Conservation (phyloP, 345 rosid genomes). For the Rhizophora mangle region DNA sequence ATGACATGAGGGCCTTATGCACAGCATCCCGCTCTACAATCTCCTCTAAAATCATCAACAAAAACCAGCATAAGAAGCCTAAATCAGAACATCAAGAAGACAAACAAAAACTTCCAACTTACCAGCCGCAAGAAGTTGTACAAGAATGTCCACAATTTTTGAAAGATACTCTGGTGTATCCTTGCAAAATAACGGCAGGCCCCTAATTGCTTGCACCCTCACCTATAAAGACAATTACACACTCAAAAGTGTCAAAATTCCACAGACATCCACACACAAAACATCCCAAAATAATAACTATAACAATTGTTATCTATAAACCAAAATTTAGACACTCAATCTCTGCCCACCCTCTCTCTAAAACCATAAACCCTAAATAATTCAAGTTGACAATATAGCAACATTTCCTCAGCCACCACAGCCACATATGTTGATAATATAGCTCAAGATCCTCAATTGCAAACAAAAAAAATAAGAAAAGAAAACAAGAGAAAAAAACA, state of each 20-base stretch:
- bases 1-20: slow-evolving; percentile 91
- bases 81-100: not conserved
- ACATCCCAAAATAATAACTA: not conserved
- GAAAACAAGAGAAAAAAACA: no score
- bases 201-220: slow-evolving; percentile 97
- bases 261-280: not conserved
- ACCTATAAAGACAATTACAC: slow-evolving; percentile 39
- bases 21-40: slow-evolving; percentile 96
- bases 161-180: slow-evolving; percentile 72
- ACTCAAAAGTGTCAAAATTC: not conserved
- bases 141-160: slow-evolving; percentile 84
- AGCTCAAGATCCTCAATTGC: no score
- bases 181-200: slow-evolving; percentile 93
- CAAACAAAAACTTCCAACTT: slow-evolving; percentile 11
- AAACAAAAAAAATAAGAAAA: no score
- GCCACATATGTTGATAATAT: no score
- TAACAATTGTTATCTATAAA: no score
- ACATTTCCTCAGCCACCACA: no score
- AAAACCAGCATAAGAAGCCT: slow-evolving; percentile 8
- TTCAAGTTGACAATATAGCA: no score
- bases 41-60: slow-evolving; percentile 52
- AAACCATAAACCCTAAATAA: no score
- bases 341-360: no score
- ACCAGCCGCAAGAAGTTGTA: slow-evolving; percentile 78
- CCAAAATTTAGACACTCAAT: no score